Conservation (phyloP, 495 filamentous ascomycete species). For the Echria macrotheca region DNA sequence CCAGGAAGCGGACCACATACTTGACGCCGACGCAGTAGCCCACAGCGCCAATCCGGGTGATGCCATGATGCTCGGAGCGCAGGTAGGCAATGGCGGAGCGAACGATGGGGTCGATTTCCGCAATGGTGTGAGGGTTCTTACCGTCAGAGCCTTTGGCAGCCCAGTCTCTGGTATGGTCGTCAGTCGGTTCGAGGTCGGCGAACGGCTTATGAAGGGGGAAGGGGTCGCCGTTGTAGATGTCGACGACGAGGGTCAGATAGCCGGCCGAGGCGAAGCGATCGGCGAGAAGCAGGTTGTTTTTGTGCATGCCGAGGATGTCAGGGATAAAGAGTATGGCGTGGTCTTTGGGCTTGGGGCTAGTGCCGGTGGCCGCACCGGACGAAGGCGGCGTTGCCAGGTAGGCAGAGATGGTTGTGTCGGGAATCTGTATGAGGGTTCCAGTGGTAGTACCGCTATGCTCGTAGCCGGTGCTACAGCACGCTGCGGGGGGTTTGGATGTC, state of each 20-base stretch:
- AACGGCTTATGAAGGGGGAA: slow-evolving; percentile 5
- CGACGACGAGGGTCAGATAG: slow-evolving; percentile 1
- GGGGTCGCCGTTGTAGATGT: slow-evolving; percentile 8
- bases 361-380: too few relatives aligned
- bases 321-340: too few relatives aligned
- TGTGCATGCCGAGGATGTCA: too few relatives aligned
- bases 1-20: slow-evolving; percentile 4
- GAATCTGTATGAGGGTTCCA: too few relatives aligned
- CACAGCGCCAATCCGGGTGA: background rate
- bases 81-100: background rate
- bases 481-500: too few relatives aligned
- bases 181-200: background rate
- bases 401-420: too few relatives aligned
- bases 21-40: slow-evolving; percentile 9
- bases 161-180: slow-evolving; percentile 5
- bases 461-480: too few relatives aligned
- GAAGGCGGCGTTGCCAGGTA: too few relatives aligned
- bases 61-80: background rate
- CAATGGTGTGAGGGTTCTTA: slow-evolving; percentile 1
- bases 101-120: slow-evolving; percentile 6
- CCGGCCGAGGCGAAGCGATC: too few relatives aligned
- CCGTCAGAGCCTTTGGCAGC: background rate
- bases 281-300: too few relatives aligned
- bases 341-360: too few relatives aligned
- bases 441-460: too few relatives aligned